Evolutionary conservation across 495 filamentous ascomycete species (phyloP).

Genomic region (Ramalina intermedia): DNA sequence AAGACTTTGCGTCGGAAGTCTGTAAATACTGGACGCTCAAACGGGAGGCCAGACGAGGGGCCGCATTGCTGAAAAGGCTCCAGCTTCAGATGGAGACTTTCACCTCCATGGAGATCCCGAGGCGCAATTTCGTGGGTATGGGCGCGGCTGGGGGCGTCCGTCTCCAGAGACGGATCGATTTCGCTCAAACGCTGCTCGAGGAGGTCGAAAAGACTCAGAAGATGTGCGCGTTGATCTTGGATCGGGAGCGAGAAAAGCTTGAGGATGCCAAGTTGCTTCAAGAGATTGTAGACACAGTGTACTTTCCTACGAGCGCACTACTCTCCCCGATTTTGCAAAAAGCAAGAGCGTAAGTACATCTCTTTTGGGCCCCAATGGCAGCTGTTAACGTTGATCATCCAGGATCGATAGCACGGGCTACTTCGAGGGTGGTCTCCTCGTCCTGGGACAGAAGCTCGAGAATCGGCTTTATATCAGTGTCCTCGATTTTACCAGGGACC

Average conservation of each 20-base stretch:
- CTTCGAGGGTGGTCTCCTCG: slow-evolving; percentile 49
- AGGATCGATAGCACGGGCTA: slow-evolving; percentile 62
- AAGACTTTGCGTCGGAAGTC: slow-evolving; percentile 80
- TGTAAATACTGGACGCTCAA: slow-evolving; percentile 98
- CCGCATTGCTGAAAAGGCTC: slow-evolving; percentile 78
- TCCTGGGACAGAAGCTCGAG: slow-evolving; percentile 50
- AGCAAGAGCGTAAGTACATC: slow-evolving; percentile 48
- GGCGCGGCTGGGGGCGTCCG: slow-evolving; percentile 67
- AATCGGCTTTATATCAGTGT: slow-evolving; percentile 63
- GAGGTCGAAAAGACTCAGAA: slow-evolving; percentile 61
- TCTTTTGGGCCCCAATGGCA: background rate
- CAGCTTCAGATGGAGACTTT: slow-evolving; percentile 92
- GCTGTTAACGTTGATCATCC: slow-evolving; percentile 22
- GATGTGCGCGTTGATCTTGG: slow-evolving; percentile 52
- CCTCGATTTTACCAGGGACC: slow-evolving; percentile 55
- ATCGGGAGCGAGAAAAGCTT: slow-evolving; percentile 60
- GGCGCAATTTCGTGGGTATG: slow-evolving; percentile 85
- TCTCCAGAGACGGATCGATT: slow-evolving; percentile 71
- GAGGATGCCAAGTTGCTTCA: slow-evolving; percentile 60
- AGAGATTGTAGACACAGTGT: slow-evolving; percentile 68
- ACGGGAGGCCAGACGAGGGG: slow-evolving; percentile 79
- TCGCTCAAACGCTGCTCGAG: slow-evolving; percentile 56
- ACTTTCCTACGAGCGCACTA: slow-evolving; percentile 72
- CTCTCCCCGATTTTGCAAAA: slow-evolving; percentile 71
- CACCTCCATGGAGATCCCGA: slow-evolving; percentile 88